These are phyloP conservation scores for Neurospora cerealis DNA, from an alignment of 495 filamentous ascomycete genomes.

Conservation along the genomic window DNA sequence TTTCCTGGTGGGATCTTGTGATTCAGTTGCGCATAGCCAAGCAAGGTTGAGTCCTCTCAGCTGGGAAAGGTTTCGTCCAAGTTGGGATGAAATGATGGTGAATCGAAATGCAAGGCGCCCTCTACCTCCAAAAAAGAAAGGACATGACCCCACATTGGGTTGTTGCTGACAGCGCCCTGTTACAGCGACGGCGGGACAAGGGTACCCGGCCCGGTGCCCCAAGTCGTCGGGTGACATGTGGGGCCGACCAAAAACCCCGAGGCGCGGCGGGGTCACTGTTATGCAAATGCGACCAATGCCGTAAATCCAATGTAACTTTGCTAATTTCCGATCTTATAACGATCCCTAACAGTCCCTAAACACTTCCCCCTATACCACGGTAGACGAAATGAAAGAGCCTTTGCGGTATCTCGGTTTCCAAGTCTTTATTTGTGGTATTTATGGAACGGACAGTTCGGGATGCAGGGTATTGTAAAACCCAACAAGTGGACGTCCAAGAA, in stretches of 20 bases:
- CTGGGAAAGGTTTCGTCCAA: background rate
- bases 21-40: background rate
- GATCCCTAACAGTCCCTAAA: background rate
- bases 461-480: background rate
- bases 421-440: background rate
- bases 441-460: background rate
- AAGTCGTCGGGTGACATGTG: background rate
- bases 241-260: background rate
- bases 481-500: background rate
- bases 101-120: background rate
- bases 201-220: background rate
- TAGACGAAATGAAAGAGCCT: background rate
- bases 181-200: background rate
- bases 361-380: background rate
- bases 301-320: background rate
- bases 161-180: background rate
- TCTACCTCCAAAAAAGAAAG: background rate
- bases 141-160: background rate
- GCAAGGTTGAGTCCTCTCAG: background rate
- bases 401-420: background rate
- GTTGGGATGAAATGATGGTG: background rate
- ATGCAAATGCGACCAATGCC: background rate
- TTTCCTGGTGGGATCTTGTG: background rate
- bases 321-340: background rate
- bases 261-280: background rate